Evolutionary conservation across 371 early-diverging fungal species (phyloP).

Genomic region (Coemansia sp.): DNA sequence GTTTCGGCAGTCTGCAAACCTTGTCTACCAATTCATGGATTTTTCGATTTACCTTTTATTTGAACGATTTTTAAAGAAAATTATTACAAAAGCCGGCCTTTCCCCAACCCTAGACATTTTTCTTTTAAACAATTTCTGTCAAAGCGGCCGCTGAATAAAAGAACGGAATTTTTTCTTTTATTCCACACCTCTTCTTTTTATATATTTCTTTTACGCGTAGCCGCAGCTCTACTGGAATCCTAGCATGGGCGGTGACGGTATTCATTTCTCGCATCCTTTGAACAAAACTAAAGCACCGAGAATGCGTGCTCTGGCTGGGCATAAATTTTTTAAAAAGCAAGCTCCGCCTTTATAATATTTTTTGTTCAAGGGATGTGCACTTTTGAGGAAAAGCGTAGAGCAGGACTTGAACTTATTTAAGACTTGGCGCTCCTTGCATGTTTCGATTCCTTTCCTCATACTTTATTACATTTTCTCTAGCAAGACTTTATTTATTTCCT

Average conservation of each 20-base stretch:
- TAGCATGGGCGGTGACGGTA: neutral
- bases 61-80: neutral
- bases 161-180: neutral
- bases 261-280: neutral
- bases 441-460: neutral
- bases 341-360: neutral
- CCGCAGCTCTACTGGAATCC: too few relatives aligned
- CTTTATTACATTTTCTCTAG: neutral
- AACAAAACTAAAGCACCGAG: too few relatives aligned
- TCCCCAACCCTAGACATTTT: neutral
- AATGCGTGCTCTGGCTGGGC: neutral
- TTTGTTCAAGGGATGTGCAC: neutral
- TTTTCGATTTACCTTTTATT: too few relatives aligned
- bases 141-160: neutral
- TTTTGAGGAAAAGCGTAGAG: neutral
- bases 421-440: neutral
- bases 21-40: too few relatives aligned
- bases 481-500: neutral
- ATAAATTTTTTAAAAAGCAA: neutral
- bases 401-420: neutral
- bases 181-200: too few relatives aligned
- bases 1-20: too few relatives aligned
- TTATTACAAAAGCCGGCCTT: neutral
- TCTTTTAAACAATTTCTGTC: neutral
- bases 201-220: too few relatives aligned